Conservation (phyloP, 78 protist genomes). For the Blattamonas nauphoetae region DNA sequence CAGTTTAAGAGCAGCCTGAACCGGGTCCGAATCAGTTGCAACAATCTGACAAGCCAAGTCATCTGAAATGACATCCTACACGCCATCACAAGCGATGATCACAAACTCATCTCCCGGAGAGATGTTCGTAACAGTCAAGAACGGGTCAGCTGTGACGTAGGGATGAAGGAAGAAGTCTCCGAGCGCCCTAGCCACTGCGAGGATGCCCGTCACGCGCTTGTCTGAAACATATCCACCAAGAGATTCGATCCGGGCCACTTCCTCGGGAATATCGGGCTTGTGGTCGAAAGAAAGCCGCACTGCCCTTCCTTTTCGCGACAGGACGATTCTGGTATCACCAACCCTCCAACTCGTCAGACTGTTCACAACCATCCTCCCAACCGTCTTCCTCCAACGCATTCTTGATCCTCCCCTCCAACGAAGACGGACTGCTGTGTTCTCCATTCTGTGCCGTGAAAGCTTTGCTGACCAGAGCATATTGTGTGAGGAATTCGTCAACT, state of each 20-base stretch:
- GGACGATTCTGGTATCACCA: conserved; percentile 72
- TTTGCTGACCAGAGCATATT: no score
- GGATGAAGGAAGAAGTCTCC: conserved; percentile 59
- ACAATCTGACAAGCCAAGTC: conserved; percentile 12
- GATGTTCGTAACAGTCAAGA: background rate
- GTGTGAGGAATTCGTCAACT: no score
- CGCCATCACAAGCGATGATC: conserved; percentile 19
- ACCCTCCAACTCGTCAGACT: no score
- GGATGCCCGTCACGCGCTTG: conserved; percentile 54
- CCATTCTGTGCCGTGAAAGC: no score
- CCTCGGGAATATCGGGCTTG: conserved; percentile 52
- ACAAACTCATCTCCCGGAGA: conserved; percentile 12
- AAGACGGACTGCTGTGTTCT: no score
- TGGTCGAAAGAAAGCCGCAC: conserved; percentile 56
- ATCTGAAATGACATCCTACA: conserved; percentile 19
- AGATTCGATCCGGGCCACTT: conserved; percentile 47
- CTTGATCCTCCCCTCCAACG: no score
- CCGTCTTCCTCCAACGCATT: no score
- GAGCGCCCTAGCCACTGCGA: conserved; percentile 62
- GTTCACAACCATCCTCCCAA: no score
- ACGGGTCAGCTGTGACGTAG: conserved; percentile 26
- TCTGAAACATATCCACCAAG: conserved; percentile 56
- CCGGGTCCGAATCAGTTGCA: conserved; percentile 19
- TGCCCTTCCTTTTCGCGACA: conserved; percentile 37
- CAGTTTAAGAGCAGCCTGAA: conserved; percentile 1